Evolutionary conservation across 371 early-diverging fungal species (phyloP).

Genomic region (Mucor irregularis): DNA sequence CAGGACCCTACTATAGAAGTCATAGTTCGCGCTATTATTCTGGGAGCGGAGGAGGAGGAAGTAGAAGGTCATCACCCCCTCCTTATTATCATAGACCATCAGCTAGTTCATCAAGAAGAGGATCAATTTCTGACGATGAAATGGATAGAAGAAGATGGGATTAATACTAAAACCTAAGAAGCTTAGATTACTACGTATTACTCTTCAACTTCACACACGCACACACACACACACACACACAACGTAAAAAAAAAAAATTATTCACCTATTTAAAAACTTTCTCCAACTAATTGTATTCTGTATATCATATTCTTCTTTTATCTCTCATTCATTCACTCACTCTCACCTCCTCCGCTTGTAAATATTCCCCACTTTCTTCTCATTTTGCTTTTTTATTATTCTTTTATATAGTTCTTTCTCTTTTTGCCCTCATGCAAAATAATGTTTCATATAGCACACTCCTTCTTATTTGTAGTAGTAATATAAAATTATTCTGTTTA

Average conservation of each 20-base stretch:
- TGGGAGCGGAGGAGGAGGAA: background rate
- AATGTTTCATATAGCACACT: too few species aligned
- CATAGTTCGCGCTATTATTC: background rate
- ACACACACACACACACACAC: background rate
- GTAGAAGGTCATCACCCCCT: conserved; percentile 6
- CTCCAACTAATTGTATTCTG: too few species aligned
- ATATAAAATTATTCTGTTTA: too few species aligned
- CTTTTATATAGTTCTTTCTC: too few species aligned
- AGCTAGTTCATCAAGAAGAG: conserved; percentile 12
- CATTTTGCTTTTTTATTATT: background rate
- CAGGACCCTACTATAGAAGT: conserved; percentile 10
- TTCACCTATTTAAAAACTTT: background rate
- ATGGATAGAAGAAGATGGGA: conserved; percentile 22
- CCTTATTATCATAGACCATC: conserved; percentile 3
- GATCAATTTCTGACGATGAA: conserved; percentile 18
- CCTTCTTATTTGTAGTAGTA: too few species aligned
- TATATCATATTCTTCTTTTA: background rate
- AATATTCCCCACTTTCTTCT: background rate
- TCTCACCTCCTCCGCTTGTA: background rate
- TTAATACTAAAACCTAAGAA: background rate
- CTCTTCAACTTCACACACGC: background rate
- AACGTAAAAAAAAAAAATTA: background rate
- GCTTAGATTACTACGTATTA: too few species aligned
- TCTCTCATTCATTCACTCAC: too few species aligned
- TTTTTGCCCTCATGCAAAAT: too few species aligned